Evolutionary conservation across 257 asterid genomes (phyloP), one percentile per base, ranked within the genome.

Genomic region (Scutellaria baicalensis): DNA sequence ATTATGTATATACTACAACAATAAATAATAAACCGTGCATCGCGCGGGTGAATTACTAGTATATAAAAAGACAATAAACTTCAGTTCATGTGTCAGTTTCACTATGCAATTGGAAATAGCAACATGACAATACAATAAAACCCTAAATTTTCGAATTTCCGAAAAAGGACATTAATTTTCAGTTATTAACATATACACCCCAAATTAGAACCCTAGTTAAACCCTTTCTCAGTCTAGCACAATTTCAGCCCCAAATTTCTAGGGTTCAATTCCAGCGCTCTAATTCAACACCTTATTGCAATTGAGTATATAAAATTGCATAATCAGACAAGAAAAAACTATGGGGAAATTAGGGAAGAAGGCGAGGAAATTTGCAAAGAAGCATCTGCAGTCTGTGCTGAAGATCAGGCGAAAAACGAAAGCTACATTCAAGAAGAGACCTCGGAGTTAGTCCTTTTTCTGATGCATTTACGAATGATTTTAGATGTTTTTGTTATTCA

Each of bases 301-400:
- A 31, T 14, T 48, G 54, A n/a, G 21, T 5, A 55, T 9, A 13
- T 13, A 3, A 16, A 35, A 35, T 47, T 63, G 74, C 64, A 57
- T 23, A 45, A 66, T 38, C 70, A 36, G 47, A 27, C 35, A 40
- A 56, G 45, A 33, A 3, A 66, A 61, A 48, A 7, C 60, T 42
- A 91, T 91, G 97, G 96, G 90, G 69, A 94, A 94, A 79, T 83
- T 94, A 9, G 96, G 99, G 65, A 91, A 88, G 88, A 94, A 88
- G 78, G 98, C 97, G 21, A 81, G 99, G 75, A 94, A 94, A 66
- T 94, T 91, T 48, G 96, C 99, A 65, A 89, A 91, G 87, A 94
- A 89, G 87, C 82, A 94, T 80, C 96, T 94, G 54, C 97, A 82
- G 64, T 84, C 95, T 1, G 95, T 91, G 58, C 86, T 85, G 75